phyloP scores from a whole-genome alignment of 1,284 basidiomycete species.

The Meira nashicola region DNA sequence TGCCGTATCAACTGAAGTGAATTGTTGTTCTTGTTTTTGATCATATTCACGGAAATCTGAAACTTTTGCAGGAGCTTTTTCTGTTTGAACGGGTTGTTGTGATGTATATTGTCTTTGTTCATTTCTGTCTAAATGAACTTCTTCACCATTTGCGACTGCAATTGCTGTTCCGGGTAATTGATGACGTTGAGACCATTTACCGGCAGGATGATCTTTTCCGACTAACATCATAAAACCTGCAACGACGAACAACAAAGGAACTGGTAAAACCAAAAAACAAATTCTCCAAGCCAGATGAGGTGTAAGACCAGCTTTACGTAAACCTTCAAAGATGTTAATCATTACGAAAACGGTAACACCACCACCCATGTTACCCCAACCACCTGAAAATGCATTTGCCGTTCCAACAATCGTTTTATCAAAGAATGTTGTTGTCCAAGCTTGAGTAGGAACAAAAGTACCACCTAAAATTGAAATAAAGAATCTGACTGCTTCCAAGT shows the following conservation, averaged over 20 bases:
- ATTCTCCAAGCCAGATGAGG: slow-evolving; percentile 61
- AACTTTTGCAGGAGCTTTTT: slow-evolving; percentile 28
- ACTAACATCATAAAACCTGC: slow-evolving; percentile 58
- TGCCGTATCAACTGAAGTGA: slow-evolving; percentile 55
- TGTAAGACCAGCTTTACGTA: slow-evolving; percentile 55
- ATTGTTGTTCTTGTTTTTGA: slow-evolving; percentile 13
- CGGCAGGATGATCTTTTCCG: slow-evolving; percentile 63
- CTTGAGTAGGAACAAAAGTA: slow-evolving; percentile 61
- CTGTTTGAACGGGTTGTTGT: slow-evolving; percentile 23
- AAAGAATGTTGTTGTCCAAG: slow-evolving; percentile 64
- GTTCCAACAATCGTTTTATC: slow-evolving; percentile 63
- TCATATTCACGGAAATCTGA: slow-evolving; percentile 42
- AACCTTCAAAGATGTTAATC: slow-evolving; percentile 54
- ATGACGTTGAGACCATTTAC: slow-evolving; percentile 61
- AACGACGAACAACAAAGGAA: slow-evolving; percentile 59
- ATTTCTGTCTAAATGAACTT: slow-evolving; percentile 43
- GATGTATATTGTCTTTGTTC: slow-evolving; percentile 47
- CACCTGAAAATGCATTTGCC: slow-evolving; percentile 43
- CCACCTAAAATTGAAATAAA: slow-evolving; percentile 61
- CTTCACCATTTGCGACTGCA: slow-evolving; percentile 50
- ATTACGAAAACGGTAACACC: slow-evolving; percentile 59
- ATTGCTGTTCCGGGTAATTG: slow-evolving; percentile 55
- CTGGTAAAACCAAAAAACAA: slow-evolving; percentile 62
- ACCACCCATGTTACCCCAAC: slow-evolving; percentile 57
- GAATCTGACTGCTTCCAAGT: slow-evolving; percentile 60